Evolutionary conservation across 257 asterid genomes (phyloP).

Genomic region (Osmanthus fragrans): DNA sequence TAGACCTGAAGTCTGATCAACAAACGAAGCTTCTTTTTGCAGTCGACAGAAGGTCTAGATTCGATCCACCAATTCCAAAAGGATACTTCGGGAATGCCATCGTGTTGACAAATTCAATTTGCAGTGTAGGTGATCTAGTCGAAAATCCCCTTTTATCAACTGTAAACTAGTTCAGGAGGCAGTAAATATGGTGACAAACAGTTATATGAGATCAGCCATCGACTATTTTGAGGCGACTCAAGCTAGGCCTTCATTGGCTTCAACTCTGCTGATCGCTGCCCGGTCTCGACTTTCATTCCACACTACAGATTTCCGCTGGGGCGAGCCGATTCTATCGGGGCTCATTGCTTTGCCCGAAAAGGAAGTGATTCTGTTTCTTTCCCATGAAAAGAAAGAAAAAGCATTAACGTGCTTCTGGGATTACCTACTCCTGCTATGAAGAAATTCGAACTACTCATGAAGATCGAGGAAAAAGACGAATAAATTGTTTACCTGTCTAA

Average conservation of each 20-base stretch:
- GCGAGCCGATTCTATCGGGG: constrained; percentile 69
- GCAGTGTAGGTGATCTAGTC: constrained; percentile 57
- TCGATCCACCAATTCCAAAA: constrained; percentile 69
- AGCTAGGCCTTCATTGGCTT: constrained; percentile 71
- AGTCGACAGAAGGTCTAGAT: constrained; percentile 72
- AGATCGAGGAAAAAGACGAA: constrained; percentile 20
- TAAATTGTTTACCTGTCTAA: not conserved
- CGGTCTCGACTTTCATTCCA: constrained; percentile 86
- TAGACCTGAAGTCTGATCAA: constrained; percentile 63
- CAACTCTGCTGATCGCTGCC: constrained; percentile 74
- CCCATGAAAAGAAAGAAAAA: constrained; percentile 74
- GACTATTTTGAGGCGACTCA: constrained; percentile 81
- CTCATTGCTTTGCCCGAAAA: constrained; percentile 81
- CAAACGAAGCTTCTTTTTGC: constrained; percentile 79
- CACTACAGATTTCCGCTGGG: constrained; percentile 92
- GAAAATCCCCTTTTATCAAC: constrained; percentile 54
- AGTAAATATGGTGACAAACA: constrained; percentile 61
- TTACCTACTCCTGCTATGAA: constrained; percentile 89
- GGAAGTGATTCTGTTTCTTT: constrained; percentile 78
- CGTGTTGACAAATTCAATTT: constrained; percentile 64
- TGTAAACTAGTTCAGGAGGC: constrained; percentile 73
- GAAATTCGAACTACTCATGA: constrained; percentile 63
- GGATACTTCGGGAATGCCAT: constrained; percentile 81
- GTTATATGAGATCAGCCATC: constrained; percentile 75
- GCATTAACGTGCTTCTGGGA: constrained; percentile 81